Base-by-base conservation (phyloP, 179 eudicot species). In the Heliamphora pulchella region DNA sequence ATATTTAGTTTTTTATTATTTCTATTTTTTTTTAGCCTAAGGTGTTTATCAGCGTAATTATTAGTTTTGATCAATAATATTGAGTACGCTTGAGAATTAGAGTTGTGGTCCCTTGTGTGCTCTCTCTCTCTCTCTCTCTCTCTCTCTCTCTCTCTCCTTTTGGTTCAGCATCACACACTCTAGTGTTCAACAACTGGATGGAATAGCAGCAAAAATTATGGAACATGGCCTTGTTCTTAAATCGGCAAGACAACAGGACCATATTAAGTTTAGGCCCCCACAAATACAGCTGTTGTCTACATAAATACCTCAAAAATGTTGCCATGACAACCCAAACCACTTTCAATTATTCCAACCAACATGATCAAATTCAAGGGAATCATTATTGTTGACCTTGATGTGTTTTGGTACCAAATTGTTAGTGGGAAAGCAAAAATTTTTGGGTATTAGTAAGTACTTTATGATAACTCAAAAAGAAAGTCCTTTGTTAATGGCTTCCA, bases 261-360 rank as follows among this genome's bases (percentile, higher is more conserved):
- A 84, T 77, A 80, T 15, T 80, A 39, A 41, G 8, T 59, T 66
- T 58, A 79, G 73, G 80, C 79, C 89, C 88, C 31, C 31, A 31
- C 84, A 85, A 83, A 78, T 53, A 81, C 76, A 80, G 78, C 83
- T 79, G 79, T 79, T 66, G 82, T 78, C 82, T 81, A 67, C 69
- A 31, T 31, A 31, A 31, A 31, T 31, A 31, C 31, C 31, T 31
- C 31, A 31, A 31, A 31, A 31, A 31, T 31, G 31, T 31, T 31
- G 31, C 31, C 31, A 31, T 31, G 31, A 57, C 65, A 74, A 62
- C 79, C 80, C 66, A 59, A 78, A 80, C 15, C 75, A 75, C 80
- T 71, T 74, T 81, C 78, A 84, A 82, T 83, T 79, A 81, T 85
- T 84, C 82, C 89, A 85, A 82, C 83, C 80, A 85, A 84, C 83